Base-by-base conservation (phyloP, 352 stramenopile species). In the Phytophthora megakarya region DNA sequence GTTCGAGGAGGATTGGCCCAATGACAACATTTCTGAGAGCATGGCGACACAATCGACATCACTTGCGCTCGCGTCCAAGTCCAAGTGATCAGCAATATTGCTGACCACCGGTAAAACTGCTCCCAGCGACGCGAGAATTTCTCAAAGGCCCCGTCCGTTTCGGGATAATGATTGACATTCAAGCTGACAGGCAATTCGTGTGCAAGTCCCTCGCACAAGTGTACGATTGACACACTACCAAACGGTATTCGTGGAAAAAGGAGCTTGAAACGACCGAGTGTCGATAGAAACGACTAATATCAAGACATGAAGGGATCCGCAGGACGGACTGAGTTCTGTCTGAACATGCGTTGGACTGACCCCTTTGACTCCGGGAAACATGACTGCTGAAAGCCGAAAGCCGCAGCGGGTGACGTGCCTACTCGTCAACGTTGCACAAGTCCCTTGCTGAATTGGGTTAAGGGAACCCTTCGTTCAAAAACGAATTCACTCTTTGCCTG, bases 21-120 rank as follows among this genome's bases (percentile, higher is more conserved):
- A 70, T 13, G 72, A 67, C 5, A 69, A 59, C 19, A 57, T 75
- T 2, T 59, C 46, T 0, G 59, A 67, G 44, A 65, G 48, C 16
- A 42, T 74, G n/a, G 67, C 72, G 6, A 65, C 71, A 2, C 52
- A 64, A 23, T 72, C 65, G 9, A 45, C 57, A 18, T 56, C 70
- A 15, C 61, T 70, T 43, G 54, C 54, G 9, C 47, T 77, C 44
- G 66, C 70, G 49, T 78, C 61, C 16, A 53, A 47, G 32, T 32
- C 50, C 26, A 72, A 66, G 73, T 83, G 23, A 70, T 90, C 65
- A 76, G 71, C 28, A 75, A 79, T 54, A 65, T 75, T 21, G 77
- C 59, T 81, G 61, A 83, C 59, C 13, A 74, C 64, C 33, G 54
- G 46, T n/a, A 66, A 39, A 53, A 65, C 59, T 22, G 65, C 55